Base-by-base conservation (phyloP, 495 filamentous ascomycete species). In the Penicillium salamii region DNA sequence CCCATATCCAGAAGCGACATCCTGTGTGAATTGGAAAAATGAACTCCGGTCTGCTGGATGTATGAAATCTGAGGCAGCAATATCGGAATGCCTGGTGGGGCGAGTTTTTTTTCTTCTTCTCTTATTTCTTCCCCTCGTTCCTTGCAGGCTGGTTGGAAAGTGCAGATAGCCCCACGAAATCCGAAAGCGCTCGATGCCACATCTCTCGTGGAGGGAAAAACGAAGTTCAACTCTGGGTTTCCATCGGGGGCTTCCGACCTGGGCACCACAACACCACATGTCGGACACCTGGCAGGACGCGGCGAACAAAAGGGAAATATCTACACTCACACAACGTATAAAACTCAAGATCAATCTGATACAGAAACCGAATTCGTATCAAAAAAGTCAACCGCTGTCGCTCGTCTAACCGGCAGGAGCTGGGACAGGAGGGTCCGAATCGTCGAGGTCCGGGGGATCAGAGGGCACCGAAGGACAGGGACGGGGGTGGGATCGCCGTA, bases 391-490 rank as follows among this genome's bases (percentile, higher is more conserved):
- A 55, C 57, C 38, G 54, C 59, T 59, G 57, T 66, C 58, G 71
- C 69, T 71, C 71, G 65, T 74, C 66, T 72, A 74, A 69, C 69
- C 71, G 66, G 66, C 62, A 74, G 68, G 61, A 72, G 68, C 65
- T 65, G 63, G 61, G 68, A 59, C 66, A 69, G 66, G 70, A 63
- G 63, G 65, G 57, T 60, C 54, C 37, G 52, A 65, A 58, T 24
- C 48, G 69, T 71, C 68, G 61, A 59, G 57, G 42, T 50, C 59
- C 62, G 58, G 54, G 63, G 60, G 65, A 63, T 26, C 59, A 64
- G 45, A 54, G 63, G 67, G 65, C 62, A 65, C 63, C 64, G 69
- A 49, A 50, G 55, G 66, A 61, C 60, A 50, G 55, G 56, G 53
- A 50, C 48, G 54, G 53, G 49, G 51, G 43, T 56, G 52, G 57